Conservation (phyloP, 331 rosid species). For the Spiraea crenata region DNA sequence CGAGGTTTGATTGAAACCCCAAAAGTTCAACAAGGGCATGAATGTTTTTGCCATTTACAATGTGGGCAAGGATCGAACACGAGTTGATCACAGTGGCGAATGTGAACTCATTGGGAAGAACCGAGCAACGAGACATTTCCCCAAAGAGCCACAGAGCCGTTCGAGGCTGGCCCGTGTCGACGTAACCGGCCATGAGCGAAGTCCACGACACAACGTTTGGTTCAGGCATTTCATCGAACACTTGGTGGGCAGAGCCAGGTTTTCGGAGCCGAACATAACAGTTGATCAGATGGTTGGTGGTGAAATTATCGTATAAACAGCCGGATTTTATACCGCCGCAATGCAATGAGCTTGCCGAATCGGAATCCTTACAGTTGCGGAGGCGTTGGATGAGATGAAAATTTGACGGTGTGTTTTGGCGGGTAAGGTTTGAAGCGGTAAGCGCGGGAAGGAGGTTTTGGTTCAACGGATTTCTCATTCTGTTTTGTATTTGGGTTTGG, state of each 20-base stretch:
- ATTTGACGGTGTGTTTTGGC: conserved; percentile 31
- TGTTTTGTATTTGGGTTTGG: neutral
- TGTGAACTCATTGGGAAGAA: conserved; percentile 67
- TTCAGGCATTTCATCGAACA: conserved; percentile 62
- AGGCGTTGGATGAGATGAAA: conserved; percentile 43
- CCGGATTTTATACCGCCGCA: conserved; percentile 50
- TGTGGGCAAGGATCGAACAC: conserved; percentile 60
- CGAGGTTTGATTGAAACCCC: conserved; percentile 47
- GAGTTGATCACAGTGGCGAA: conserved; percentile 63
- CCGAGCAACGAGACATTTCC: conserved; percentile 42
- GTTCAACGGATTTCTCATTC: conserved; percentile 19
- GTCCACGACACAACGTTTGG: conserved; percentile 80
- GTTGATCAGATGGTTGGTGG: conserved; percentile 57
- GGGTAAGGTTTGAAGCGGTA: conserved; percentile 27
- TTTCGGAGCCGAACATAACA: conserved; percentile 44
- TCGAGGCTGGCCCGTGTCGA: conserved; percentile 35
- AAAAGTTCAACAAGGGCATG: conserved; percentile 52
- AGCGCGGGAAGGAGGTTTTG: conserved; percentile 4
- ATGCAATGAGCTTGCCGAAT: conserved; percentile 43
- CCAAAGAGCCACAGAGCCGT: conserved; percentile 43
- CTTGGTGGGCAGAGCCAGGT: conserved; percentile 45
- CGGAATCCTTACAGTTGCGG: conserved; percentile 39
- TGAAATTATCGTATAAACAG: conserved; percentile 41
- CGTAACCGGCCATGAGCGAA: conserved; percentile 68
- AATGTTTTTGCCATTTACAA: conserved; percentile 43